Evolutionary conservation across 768 basidiomycete genomes (phyloP).

Genomic region (Leucocoprinus leucothites): DNA sequence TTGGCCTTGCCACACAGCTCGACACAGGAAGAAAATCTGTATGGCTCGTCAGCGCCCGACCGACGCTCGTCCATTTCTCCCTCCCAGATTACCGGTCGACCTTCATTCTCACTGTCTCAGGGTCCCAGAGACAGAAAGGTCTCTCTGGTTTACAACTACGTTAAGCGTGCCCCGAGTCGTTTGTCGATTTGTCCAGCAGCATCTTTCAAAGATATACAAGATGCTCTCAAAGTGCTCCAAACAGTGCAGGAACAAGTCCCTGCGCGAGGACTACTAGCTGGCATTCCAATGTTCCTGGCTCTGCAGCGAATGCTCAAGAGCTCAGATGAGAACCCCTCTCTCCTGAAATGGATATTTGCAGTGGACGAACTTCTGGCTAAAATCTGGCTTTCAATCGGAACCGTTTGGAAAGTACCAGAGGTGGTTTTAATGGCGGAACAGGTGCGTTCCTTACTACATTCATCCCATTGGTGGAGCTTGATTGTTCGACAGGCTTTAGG

Average conservation of each 20-base stretch:
- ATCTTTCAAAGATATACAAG: conserved; percentile 59
- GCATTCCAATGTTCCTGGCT: conserved; percentile 85
- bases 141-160: conserved; percentile 43
- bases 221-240: conserved; percentile 64
- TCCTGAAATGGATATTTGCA: conserved; percentile 42
- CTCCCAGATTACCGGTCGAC: conserved; percentile 15
- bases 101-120: conserved; percentile 41
- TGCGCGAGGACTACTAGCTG: conserved; percentile 67
- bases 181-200: conserved; percentile 36
- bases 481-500: conserved; percentile 12
- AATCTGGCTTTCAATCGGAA: conserved; percentile 68
- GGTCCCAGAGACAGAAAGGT: conserved; percentile 54
- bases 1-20: not conserved
- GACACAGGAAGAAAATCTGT: conserved; percentile 3
- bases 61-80: conserved; percentile 10
- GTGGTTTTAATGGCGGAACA: conserved; percentile 52
- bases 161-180: conserved; percentile 39
- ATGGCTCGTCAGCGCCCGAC: not conserved
- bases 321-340: conserved; percentile 35
- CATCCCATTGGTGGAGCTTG: conserved; percentile 11
- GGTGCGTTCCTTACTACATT: conserved; percentile 35
- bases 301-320: conserved; percentile 52
- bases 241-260: conserved; percentile 74
- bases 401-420: conserved; percentile 62
- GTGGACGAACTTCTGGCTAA: conserved; percentile 63